A percentile compares a stretch with the other conserved stretches of the same genome.
phyloP scores from a whole-genome alignment of 164 flowering plant species.

The Umbellularia californica region DNA sequence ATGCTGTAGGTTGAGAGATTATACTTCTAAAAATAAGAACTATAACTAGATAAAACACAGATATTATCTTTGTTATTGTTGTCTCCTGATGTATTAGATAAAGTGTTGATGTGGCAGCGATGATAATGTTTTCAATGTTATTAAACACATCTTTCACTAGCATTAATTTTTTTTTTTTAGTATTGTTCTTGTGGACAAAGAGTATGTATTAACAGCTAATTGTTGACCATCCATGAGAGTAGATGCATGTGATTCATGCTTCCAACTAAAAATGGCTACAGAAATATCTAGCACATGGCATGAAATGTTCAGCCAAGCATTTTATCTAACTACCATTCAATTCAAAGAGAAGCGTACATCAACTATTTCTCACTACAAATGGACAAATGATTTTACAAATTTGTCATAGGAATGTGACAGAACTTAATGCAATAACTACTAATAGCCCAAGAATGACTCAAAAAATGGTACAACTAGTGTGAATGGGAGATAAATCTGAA shows the following conservation, averaged over 20 bases:
- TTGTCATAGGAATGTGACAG: not conserved
- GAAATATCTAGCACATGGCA: not conserved
- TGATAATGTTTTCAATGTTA: too few relatives aligned
- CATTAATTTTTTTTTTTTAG: not conserved
- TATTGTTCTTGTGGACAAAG: not conserved
- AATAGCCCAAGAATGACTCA: too few relatives aligned
- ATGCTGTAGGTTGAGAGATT: too few relatives aligned
- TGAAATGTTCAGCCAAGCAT: not conserved
- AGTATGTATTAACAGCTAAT: not conserved
- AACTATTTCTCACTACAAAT: too few relatives aligned
- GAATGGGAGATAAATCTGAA: not conserved
- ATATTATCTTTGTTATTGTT: too few relatives aligned
- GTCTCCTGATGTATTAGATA: too few relatives aligned
- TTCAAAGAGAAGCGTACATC: not conserved
- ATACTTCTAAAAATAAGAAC: too few relatives aligned
- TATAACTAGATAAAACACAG: too few relatives aligned
- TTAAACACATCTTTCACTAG: not conserved
- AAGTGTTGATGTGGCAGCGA: too few relatives aligned
- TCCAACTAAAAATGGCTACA: not conserved
- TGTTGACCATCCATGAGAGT: not conserved
- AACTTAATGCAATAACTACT: not conserved
- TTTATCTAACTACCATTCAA: not conserved
- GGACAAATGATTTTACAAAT: too few relatives aligned
- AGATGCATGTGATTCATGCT: not conserved
- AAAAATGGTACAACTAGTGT: too few relatives aligned